Evolutionary conservation across 2,329 filamentous ascomycete species (phyloP), one percentile per base, ranked within the genome.

Genomic region (Nemania sp.): DNA sequence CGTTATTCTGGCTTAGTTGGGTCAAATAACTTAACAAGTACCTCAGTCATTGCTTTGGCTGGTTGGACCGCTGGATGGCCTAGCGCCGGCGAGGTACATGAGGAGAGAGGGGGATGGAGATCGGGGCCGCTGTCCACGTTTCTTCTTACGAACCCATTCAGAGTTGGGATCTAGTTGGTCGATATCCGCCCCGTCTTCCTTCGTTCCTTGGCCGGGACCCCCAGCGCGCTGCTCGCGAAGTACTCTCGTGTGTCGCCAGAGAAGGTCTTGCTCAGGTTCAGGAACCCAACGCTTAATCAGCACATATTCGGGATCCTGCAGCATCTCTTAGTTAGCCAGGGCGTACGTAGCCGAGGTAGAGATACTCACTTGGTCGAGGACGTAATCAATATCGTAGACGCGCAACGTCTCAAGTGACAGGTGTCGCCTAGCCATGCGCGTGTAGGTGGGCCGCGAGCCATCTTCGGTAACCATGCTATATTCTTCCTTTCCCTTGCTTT

Each of bases 231-330:
- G 84, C 73, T 89, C 86, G 24, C 89, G 88, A 70, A 93, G 78
- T 49, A 84, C 81, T 68, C 85, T 85, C 2, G 91, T 93, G 79
- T 93, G 91, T 51, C 88, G 85, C 86, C 92, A 94, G 55, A 93
- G 85, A 66, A 88, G 82, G 66, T 92, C 87, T 75, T 93, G 92
- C 76, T 93, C 87, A 69, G 87, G 86, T 71, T 93, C 89, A 5
- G 88, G 86, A 60, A 94, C 88, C 88, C 88, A 92, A 65, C 89
- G 84, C 79, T 91, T 92, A 80, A 93, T 91, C 68, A 94, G 79
- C 64, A 94, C 83, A 73, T 88, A 93, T 55, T 91, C 88, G 20
- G 87, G 85, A 74, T 93, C 89, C 84, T 89, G 71, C 22, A 2
- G 38, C 15, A 55, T 47, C 1, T 35, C 20, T 22, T 18, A 0